Evolutionary conservation across 139 green algal species (phyloP).

Genomic region (Chlorella sp.): DNA sequence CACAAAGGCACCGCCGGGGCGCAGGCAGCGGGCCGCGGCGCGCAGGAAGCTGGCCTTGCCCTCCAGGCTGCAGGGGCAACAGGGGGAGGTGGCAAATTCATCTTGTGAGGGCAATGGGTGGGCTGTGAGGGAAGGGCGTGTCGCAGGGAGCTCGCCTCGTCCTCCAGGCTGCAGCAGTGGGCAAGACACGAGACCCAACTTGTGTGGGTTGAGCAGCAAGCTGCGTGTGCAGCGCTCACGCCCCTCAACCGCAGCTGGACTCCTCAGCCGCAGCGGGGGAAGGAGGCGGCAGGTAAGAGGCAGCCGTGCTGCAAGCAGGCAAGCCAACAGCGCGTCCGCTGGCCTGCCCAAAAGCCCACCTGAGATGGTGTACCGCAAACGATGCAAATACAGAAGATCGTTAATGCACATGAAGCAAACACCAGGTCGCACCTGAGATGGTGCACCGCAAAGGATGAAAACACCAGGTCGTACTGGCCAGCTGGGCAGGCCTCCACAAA

Average conservation of each 20-base stretch:
- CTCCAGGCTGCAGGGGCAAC: background rate
- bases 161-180: background rate
- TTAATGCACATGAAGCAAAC: background rate
- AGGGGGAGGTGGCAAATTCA: background rate
- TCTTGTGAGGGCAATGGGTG: background rate
- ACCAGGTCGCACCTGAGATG: slow-evolving; percentile 16
- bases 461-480: background rate
- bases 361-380: background rate
- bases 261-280: too few relatives aligned
- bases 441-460: slow-evolving; percentile 26
- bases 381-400: background rate
- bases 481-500: slow-evolving; percentile 1
- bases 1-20: slow-evolving; percentile 7
- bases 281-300: too few relatives aligned
- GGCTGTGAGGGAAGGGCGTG: background rate
- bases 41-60: background rate
- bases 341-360: background rate
- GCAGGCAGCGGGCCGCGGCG: slow-evolving; percentile 5
- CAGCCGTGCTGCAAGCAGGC: background rate
- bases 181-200: too few relatives aligned
- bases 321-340: background rate
- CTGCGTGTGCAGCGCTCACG: too few relatives aligned
- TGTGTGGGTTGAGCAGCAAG: too few relatives aligned
- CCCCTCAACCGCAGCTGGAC: too few relatives aligned
- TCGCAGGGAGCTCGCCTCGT: background rate